Percentiles rank a stretch among this genome's conserved stretches.
These are phyloP conservation scores for Xylaria sp. DNA, from an alignment of 2,329 filamentous ascomycete species.

Conservation along the genomic window DNA sequence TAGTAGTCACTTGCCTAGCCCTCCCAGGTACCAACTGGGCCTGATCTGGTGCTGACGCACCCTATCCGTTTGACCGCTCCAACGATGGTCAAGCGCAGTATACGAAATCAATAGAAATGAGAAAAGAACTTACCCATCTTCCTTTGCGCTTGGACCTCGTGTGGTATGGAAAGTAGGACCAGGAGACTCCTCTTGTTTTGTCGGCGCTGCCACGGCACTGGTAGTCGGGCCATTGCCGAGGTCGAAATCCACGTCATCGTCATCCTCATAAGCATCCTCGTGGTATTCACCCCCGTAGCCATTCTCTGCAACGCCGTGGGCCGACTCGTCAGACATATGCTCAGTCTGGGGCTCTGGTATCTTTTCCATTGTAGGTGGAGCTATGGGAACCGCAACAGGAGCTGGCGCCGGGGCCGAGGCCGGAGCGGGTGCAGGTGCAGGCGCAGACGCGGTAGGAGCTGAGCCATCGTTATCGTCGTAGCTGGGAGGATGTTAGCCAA, in stretches of 20 bases:
- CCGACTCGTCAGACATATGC: constrained; percentile 48
- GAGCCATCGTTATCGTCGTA: constrained; percentile 75
- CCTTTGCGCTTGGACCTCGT: constrained; percentile 79
- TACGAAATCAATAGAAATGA: constrained; percentile 36
- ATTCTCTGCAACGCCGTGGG: constrained; percentile 48
- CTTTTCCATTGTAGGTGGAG: constrained; percentile 45
- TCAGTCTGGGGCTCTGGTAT: constrained; percentile 50
- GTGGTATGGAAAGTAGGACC: constrained; percentile 48
- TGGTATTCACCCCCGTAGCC: constrained; percentile 57
- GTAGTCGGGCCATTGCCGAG: constrained; percentile 59
- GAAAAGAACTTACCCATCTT: constrained; percentile 83
- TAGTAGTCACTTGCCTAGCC: constrained; percentile 27
- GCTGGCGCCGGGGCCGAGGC: constrained; percentile 44
- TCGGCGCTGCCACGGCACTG: constrained; percentile 41
- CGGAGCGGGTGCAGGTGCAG: constrained; percentile 27
- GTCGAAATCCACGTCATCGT: constrained; percentile 70
- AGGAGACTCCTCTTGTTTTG: constrained; percentile 51
- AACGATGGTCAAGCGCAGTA: constrained; percentile 31
- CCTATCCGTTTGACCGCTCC: constrained; percentile 13
- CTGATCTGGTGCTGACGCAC: constrained; percentile 24
- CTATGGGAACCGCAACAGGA: constrained; percentile 44
- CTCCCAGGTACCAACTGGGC: constrained; percentile 33
- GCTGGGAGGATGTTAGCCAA: constrained; percentile 52
- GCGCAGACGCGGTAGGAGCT: constrained; percentile 51
- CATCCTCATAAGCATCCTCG: constrained; percentile 62